A percentile compares a stretch with the other conserved stretches of the same genome.
phyloP scores from a whole-genome alignment of 108 stramenopile species.

The Discostella stelligeroides region DNA sequence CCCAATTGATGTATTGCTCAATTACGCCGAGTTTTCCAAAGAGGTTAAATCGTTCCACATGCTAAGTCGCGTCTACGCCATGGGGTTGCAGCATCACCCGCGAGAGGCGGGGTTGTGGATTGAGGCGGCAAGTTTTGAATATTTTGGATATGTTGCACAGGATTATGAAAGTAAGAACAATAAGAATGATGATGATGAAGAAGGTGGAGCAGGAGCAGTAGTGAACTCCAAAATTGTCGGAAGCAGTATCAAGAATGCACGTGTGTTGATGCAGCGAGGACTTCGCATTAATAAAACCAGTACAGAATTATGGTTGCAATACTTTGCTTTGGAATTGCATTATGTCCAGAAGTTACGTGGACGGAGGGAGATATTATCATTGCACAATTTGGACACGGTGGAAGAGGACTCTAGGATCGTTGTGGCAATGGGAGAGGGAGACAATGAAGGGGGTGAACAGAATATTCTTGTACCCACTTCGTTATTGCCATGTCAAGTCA shows the following conservation, averaged over 20 bases:
- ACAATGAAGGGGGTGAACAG: neutral
- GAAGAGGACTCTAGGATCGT: constrained; percentile 18
- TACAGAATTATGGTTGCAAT: constrained; percentile 82
- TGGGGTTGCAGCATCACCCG: constrained; percentile 82
- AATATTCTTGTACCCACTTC: constrained; percentile 18
- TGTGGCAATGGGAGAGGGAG: constrained; percentile 1
- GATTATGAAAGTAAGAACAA: constrained; percentile 22
- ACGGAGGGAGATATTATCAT: constrained; percentile 65
- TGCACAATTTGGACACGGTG: constrained; percentile 15
- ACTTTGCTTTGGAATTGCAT: constrained; percentile 84
- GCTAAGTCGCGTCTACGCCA: constrained; percentile 70
- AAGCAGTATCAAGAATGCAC: constrained; percentile 69
- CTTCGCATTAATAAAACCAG: constrained; percentile 67
- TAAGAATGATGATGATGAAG: neutral
- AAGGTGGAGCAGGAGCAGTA: constrained; percentile 13
- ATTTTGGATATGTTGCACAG: constrained; percentile 57
- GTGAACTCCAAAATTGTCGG: constrained; percentile 36
- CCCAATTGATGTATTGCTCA: constrained; percentile 64
- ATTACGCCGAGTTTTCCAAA: constrained; percentile 77
- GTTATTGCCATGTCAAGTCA: constrained; percentile 52
- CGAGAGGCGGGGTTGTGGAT: constrained; percentile 82
- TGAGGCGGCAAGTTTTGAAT: constrained; percentile 84
- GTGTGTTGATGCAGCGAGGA: constrained; percentile 83
- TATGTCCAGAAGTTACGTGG: constrained; percentile 78
- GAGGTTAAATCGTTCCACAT: constrained; percentile 50